Evolutionary conservation across 2,329 filamentous ascomycete genomes (phyloP).

Genomic region (Paramyrothecium roridum): DNA sequence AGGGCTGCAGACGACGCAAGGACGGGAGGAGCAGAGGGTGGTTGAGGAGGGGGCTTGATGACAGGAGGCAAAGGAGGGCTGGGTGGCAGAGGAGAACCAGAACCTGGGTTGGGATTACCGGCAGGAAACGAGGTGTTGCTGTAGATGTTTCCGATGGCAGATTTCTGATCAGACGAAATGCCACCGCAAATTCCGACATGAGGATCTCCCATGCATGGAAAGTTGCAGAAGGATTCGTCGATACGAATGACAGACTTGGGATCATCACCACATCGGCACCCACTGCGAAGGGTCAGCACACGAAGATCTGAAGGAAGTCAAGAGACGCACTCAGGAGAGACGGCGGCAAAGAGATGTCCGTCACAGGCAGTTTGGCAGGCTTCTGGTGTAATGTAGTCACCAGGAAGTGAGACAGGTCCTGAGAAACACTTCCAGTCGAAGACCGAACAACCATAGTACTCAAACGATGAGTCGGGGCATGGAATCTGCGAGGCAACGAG

Average conservation of each 20-base stretch:
- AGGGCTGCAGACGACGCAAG: not conserved
- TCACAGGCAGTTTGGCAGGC: conserved; percentile 23
- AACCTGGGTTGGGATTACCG: conserved; percentile 4
- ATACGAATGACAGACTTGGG: conserved; percentile 18
- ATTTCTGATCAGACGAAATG: conserved; percentile 19
- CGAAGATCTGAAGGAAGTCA: rapidly evolving
- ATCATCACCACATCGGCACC: conserved; percentile 32
- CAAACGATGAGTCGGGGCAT: conserved; percentile 9
- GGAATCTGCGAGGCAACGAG: not conserved
- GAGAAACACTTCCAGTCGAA: conserved; percentile 22
- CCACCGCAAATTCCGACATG: conserved; percentile 29
- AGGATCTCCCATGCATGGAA: conserved; percentile 23
- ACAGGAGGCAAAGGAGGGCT: not conserved
- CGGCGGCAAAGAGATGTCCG: conserved; percentile 21
- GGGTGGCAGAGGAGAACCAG: not conserved
- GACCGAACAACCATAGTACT: conserved; percentile 22
- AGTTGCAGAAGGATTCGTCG: conserved; percentile 26
- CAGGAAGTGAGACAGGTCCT: conserved; percentile 15
- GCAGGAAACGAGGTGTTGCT: conserved; percentile 8
- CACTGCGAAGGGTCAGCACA: conserved; percentile 18
- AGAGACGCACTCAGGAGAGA: conserved; percentile 25
- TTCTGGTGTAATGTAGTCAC: conserved; percentile 18
- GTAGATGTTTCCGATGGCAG: conserved; percentile 29
- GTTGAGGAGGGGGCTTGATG: not conserved
- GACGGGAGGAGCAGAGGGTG: not conserved